Base-by-base conservation (phyloP, 2,329 filamentous ascomycete genomes). In the Epichloe bromicola region DNA sequence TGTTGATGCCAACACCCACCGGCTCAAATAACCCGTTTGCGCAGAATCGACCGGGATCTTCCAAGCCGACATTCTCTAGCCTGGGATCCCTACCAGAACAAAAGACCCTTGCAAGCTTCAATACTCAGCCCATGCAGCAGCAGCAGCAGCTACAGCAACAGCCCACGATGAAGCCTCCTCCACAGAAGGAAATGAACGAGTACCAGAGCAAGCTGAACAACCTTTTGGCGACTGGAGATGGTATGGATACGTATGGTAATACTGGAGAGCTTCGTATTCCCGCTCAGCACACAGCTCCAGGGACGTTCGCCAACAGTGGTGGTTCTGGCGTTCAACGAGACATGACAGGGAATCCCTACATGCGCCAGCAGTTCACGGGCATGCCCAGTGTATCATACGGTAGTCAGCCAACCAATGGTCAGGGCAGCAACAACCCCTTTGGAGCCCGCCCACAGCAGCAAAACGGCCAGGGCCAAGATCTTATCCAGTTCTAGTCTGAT, bases 21-120 rank as follows among this genome's bases (percentile, higher is more conserved):
- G 93, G 93, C 46, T 97, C 93, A 15, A 98, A 98, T 74, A 98
- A 98, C 65, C 93, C 93, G 2, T 98, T 98, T 63, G 91, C 93
- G 12, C 78, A 83, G n/a, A 81, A 85, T 70, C 83, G 74, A 62
- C 80, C 71, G 63, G 82, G 71, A 64, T 75, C 66, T 11, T 63
- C 66, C 7, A 62, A 72, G 56, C 79, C 72, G 54, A 76, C 76
- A 43, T 80, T 86, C 53, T 83, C 88, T 12, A 82, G 83, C 2
- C 76, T 97, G 48, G 80, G 81, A 59, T 81, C 83, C 3, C 74
- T 96, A 15, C 83, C 84, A 30, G 90, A 96, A 67, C 88, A 95
- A 64, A 87, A 90, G 71, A 85, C 86, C 0, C 79, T 90, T 15
- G 78, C 70, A 30, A 62, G 65, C 39, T 75, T 79, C 69, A 73